phyloP scores from a whole-genome alignment of 306 rosid species.

The Citrullus mucosospermus region DNA sequence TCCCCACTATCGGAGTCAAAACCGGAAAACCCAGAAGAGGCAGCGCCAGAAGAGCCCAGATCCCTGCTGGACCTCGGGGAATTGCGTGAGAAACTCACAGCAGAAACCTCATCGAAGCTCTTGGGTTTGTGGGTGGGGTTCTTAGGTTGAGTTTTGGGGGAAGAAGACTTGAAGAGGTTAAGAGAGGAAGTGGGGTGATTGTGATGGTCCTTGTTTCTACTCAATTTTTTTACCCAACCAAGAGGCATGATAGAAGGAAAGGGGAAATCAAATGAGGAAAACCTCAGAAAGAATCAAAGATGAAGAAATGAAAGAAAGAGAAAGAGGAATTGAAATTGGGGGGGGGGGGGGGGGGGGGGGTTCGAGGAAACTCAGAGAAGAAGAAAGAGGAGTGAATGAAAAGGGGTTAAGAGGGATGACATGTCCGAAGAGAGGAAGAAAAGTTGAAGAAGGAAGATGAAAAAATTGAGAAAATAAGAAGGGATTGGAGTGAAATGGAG shows the following conservation, averaged over 20 bases:
- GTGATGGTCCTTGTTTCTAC: slow-evolving; percentile 43
- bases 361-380: background rate
- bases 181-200: slow-evolving; percentile 12
- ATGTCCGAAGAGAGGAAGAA: slow-evolving; percentile 1
- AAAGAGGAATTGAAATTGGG: background rate
- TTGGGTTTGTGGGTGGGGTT: slow-evolving; percentile 19
- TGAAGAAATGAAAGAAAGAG: background rate
- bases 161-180: slow-evolving; percentile 31
- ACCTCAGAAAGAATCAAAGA: background rate
- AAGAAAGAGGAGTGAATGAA: background rate
- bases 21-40: slow-evolving; percentile 28
- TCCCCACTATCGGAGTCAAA: slow-evolving; percentile 42
- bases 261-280: background rate
- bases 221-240: slow-evolving; percentile 70
- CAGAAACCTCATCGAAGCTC: slow-evolving; percentile 52
- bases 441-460: slow-evolving; percentile 17
- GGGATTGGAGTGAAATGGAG: background rate
- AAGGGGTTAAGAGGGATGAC: background rate
- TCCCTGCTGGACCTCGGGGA: slow-evolving; percentile 52
- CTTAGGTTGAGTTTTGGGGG: slow-evolving; percentile 5
- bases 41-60: slow-evolving; percentile 5
- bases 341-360: background rate
- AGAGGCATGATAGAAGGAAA: slow-evolving; percentile 47
- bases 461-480: background rate
- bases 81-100: slow-evolving; percentile 18